Evolutionary conservation across 169 alveolate species (phyloP).

Genomic region (Cryptosporidium tyzzeri): DNA sequence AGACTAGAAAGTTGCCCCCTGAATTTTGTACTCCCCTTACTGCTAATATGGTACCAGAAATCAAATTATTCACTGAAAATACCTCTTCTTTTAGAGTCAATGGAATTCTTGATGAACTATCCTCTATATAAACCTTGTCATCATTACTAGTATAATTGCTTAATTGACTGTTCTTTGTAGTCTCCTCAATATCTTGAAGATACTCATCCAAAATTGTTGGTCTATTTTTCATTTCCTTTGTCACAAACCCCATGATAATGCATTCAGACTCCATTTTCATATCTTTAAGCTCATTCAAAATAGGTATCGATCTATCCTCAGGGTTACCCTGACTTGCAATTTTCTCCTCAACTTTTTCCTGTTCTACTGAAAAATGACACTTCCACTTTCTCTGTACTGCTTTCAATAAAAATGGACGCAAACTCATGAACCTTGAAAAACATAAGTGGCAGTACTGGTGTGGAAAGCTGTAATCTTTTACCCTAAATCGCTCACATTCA

Average conservation of each 20-base stretch:
- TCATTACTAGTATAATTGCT: slow-evolving; percentile 23
- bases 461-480: slow-evolving; percentile 27
- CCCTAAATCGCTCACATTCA: slow-evolving; percentile 71
- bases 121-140: slow-evolving; percentile 54
- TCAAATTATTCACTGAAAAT: not conserved
- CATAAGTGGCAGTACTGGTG: slow-evolving; percentile 53
- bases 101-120: slow-evolving; percentile 54
- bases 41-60: slow-evolving; percentile 63
- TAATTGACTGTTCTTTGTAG: not conserved
- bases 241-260: slow-evolving; percentile 34
- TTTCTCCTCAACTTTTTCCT: not conserved
- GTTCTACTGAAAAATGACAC: not conserved
- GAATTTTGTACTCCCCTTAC: slow-evolving; percentile 37
- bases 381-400: slow-evolving; percentile 18
- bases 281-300: slow-evolving; percentile 27
- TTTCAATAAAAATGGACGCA: slow-evolving; percentile 42
- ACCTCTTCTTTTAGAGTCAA: not conserved
- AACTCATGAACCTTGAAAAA: slow-evolving; percentile 31
- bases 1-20: slow-evolving; percentile 36
- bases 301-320: slow-evolving; percentile 1
- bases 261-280: slow-evolving; percentile 41
- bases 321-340: not conserved
- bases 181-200: slow-evolving; percentile 48
- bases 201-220: slow-evolving; percentile 65
- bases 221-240: slow-evolving; percentile 56